Evolutionary conservation across 2,329 filamentous ascomycete species (phyloP).

Genomic region (Ceratocystis variospora): DNA sequence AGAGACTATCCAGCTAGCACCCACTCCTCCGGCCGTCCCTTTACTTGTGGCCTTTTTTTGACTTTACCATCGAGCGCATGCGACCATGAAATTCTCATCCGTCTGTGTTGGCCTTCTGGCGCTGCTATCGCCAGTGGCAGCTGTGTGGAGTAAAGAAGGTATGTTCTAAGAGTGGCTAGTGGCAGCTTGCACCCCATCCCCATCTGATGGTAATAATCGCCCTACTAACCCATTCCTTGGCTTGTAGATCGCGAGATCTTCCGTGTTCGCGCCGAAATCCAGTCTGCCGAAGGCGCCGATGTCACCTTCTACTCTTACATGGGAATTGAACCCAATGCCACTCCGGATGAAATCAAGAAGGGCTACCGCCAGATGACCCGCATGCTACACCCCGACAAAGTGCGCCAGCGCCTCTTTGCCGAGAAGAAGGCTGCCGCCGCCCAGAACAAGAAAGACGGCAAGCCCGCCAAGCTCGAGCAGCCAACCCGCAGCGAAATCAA

Average conservation of each 20-base stretch:
- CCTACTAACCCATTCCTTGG: neutral
- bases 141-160: slow-evolving; percentile 83
- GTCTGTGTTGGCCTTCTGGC: slow-evolving; percentile 56
- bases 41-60: neutral
- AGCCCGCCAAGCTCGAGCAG: slow-evolving; percentile 51
- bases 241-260: slow-evolving; percentile 88
- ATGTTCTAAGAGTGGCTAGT: slow-evolving; percentile 23
- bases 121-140: slow-evolving; percentile 50
- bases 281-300: slow-evolving; percentile 59
- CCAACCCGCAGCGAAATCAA: slow-evolving; percentile 64
- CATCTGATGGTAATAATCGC: no score
- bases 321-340: slow-evolving; percentile 57
- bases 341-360: slow-evolving; percentile 79
- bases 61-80: neutral
- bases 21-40: neutral
- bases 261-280: slow-evolving; percentile 77
- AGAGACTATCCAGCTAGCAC: neutral
- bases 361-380: slow-evolving; percentile 82
- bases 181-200: no score
- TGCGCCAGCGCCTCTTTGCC: slow-evolving; percentile 66
- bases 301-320: slow-evolving; percentile 93
- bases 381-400: slow-evolving; percentile 86
- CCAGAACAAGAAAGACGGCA: slow-evolving; percentile 25
- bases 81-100: slow-evolving; percentile 56
- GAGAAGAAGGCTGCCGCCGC: slow-evolving; percentile 47